Evolutionary conservation across 768 basidiomycete genomes (phyloP).

Genomic region (Trametes punicea): DNA sequence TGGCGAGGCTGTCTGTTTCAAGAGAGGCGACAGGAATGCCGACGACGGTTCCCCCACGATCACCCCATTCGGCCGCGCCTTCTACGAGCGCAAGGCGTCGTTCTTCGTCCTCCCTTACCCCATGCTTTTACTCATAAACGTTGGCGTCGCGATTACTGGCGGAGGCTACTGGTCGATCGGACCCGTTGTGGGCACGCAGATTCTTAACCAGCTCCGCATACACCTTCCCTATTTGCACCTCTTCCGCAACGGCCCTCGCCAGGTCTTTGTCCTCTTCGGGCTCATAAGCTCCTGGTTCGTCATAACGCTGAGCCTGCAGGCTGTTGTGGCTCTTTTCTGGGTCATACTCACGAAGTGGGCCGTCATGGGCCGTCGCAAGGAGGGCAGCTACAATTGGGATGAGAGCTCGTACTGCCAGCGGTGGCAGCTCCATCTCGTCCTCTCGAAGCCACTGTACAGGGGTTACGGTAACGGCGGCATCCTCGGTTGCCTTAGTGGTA

Average conservation of each 20-base stretch:
- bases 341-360: slow-evolving; percentile 43
- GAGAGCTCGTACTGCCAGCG: slow-evolving; percentile 46
- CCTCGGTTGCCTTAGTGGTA: slow-evolving; percentile 38
- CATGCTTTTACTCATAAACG: slow-evolving; percentile 37
- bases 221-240: slow-evolving; percentile 33
- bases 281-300: slow-evolving; percentile 40
- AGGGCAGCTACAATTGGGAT: slow-evolving; percentile 45
- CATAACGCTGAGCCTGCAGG: slow-evolving; percentile 38
- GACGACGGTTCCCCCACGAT: slow-evolving; percentile 22
- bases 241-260: slow-evolving; percentile 39
- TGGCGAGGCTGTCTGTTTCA: slow-evolving; percentile 35
- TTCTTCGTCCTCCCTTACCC: slow-evolving; percentile 42
- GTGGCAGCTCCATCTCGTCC: slow-evolving; percentile 44
- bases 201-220: slow-evolving; percentile 37
- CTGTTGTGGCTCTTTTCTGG: slow-evolving; percentile 37
- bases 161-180: slow-evolving; percentile 43
- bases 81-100: slow-evolving; percentile 39
- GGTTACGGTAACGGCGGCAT: slow-evolving; percentile 44
- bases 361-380: slow-evolving; percentile 38
- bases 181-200: slow-evolving; percentile 39
- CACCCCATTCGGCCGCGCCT: slow-evolving; percentile 44
- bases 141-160: slow-evolving; percentile 37
- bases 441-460: slow-evolving; percentile 37
- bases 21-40: slow-evolving; percentile 10
- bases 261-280: slow-evolving; percentile 38